phyloP scores from a whole-genome alignment of 2,329 filamentous ascomycete genomes.

The Colletotrichum neosansevieriae region DNA sequence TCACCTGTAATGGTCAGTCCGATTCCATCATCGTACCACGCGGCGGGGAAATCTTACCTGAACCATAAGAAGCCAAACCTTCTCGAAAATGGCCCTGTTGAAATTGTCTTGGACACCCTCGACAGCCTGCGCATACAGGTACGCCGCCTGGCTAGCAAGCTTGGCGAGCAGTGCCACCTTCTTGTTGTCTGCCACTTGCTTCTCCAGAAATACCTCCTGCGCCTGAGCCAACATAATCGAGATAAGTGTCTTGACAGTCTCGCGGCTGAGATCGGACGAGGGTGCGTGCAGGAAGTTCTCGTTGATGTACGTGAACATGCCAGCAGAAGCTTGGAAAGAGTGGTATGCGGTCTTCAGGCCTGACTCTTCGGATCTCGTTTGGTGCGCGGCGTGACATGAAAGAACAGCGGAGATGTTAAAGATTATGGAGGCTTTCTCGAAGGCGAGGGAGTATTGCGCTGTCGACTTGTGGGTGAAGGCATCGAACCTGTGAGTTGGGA shows the following conservation, averaged over 20 bases:
- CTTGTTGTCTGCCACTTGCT: conserved; percentile 92
- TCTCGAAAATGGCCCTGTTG: conserved; percentile 90
- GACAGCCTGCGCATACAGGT: conserved; percentile 86
- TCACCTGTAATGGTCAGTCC: conserved; percentile 63
- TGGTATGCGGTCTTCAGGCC: conserved; percentile 97
- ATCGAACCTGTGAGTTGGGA: conserved; percentile 78
- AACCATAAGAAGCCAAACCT: conserved; percentile 87
- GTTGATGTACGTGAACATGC: conserved; percentile 99
- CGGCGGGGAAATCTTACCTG: conserved; percentile 68
- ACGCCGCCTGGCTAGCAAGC: conserved; percentile 89
- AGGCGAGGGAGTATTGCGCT: conserved; percentile 94
- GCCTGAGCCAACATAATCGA: conserved; percentile 93
- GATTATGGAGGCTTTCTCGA: conserved; percentile 98
- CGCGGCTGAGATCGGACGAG: conserved; percentile 93
- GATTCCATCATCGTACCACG: no score
- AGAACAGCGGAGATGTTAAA: conserved; percentile 99
- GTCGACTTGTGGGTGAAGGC: conserved; percentile 99
- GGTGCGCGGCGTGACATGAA: conserved; percentile 93
- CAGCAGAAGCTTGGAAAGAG: conserved; percentile 96
- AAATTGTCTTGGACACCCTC: conserved; percentile 96
- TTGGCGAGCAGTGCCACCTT: conserved; percentile 94
- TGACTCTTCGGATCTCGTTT: conserved; percentile 91
- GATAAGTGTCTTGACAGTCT: conserved; percentile 96
- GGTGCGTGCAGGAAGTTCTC: conserved; percentile 99
- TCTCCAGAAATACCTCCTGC: conserved; percentile 97